Conservation (phyloP, 2,329 filamentous ascomycete species). For the Epichloe glyceriae region DNA sequence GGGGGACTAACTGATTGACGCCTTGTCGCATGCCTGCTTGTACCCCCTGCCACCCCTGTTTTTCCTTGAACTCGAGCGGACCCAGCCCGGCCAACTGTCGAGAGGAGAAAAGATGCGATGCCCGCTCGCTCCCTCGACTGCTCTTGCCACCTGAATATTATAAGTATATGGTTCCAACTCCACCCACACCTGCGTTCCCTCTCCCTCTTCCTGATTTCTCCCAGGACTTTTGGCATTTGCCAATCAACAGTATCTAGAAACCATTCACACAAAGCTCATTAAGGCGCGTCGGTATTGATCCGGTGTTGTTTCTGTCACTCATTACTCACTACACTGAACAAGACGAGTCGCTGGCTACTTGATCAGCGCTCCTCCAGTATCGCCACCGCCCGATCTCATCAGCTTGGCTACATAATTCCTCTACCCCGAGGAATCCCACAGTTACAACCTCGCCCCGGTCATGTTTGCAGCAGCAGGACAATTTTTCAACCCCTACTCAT, state of each 20-base stretch:
- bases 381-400: conserved; percentile 15
- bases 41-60: conserved; percentile 3
- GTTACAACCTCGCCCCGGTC: conserved; percentile 21
- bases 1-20: neutral
- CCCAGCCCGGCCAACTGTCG: neutral
- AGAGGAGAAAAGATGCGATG: neutral
- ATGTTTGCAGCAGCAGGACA: conserved; percentile 46
- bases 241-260: conserved; percentile 17
- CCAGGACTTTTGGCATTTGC: conserved; percentile 26
- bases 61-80: neutral
- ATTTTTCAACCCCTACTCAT: conserved; percentile 40
- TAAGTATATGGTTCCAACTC: conserved; percentile 19
- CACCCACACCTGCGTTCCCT: conserved; percentile 13
- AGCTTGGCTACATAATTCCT: conserved; percentile 19
- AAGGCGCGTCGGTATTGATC: conserved; percentile 12
- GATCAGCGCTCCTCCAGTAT: conserved; percentile 16
- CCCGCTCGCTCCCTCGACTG: neutral
- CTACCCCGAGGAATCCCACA: conserved; percentile 18
- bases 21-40: conserved; percentile 14
- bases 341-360: conserved; percentile 13
- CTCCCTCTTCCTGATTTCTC: conserved; percentile 11
- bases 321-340: conserved; percentile 5
- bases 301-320: conserved; percentile 17
- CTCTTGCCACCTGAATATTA: conserved; percentile 2
- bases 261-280: conserved; percentile 6